Conservation (phyloP, 306 rosid genomes). For the Trifolium repens region DNA sequence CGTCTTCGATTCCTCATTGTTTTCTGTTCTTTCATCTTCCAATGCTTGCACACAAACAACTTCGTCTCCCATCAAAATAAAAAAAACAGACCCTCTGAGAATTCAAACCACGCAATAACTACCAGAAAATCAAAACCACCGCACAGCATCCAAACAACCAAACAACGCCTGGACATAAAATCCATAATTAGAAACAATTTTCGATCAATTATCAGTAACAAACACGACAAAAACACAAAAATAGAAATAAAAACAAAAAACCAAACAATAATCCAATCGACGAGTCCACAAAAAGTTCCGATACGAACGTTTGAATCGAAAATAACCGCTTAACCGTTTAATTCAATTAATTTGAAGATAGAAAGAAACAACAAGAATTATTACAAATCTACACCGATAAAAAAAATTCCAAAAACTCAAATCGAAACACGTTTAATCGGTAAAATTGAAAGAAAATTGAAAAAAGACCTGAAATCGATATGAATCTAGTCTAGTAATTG, state of each 20-base stretch:
- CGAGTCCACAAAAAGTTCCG: neutral
- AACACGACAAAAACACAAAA: constrained; percentile 13
- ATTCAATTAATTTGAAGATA: constrained; percentile 18
- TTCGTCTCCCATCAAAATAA: constrained; percentile 88
- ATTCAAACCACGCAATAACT: constrained; percentile 34
- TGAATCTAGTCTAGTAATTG: constrained; percentile 47
- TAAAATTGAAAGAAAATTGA: constrained; percentile 20
- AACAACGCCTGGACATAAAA: constrained; percentile 32
- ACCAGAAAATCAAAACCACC: constrained; percentile 39
- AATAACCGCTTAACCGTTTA: constrained; percentile 39
- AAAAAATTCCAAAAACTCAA: constrained; percentile 26
- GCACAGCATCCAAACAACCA: constrained; percentile 65
- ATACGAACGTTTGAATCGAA: constrained; percentile 14
- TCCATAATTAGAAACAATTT: constrained; percentile 17
- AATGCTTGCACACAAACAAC: constrained; percentile 54
- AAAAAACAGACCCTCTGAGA: constrained; percentile 40
- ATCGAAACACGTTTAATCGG: constrained; percentile 29
- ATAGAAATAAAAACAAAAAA: constrained; percentile 16
- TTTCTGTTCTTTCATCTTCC: constrained; percentile 55
- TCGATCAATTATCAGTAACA: constrained; percentile 9
- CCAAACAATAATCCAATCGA: neutral
- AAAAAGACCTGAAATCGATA: neutral
- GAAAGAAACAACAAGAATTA: neutral
- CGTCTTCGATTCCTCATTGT: constrained; percentile 42
- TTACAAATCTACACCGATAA: constrained; percentile 43